phyloP scores from a whole-genome alignment of 2,329 filamentous ascomycete genomes.

The Aspergillus versicolor region DNA sequence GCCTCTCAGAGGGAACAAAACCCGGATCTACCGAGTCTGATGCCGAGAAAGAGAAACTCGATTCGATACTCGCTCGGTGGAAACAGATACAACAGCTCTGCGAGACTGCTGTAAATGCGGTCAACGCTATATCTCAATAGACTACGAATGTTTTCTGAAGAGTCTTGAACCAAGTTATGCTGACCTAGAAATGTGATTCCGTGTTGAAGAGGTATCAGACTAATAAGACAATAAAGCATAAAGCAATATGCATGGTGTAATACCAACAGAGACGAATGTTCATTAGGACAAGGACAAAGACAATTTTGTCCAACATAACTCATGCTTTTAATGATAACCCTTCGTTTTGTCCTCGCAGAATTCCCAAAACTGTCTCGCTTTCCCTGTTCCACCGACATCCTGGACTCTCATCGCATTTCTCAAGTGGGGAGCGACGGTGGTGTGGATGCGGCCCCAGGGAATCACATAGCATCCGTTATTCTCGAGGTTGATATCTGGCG shows the following conservation, averaged over 20 bases:
- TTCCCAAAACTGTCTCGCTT: slow-evolving; percentile 7
- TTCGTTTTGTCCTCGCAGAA: slow-evolving; percentile 11
- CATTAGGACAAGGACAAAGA: not conserved
- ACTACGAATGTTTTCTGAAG: not conserved
- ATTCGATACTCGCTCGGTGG: slow-evolving; percentile 29
- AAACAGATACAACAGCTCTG: slow-evolving; percentile 32
- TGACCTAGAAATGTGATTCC: not conserved
- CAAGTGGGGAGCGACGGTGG: slow-evolving; percentile 6
- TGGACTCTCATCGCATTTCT: slow-evolving; percentile 2
- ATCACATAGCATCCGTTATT: slow-evolving; percentile 14
- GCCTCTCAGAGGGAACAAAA: slow-evolving; percentile 6
- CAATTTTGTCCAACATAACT: not conserved
- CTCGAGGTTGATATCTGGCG: slow-evolving; percentile 3
- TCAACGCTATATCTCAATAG: slow-evolving; percentile 2
- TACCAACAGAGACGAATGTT: not conserved
- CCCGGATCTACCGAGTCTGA: not conserved
- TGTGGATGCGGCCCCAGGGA: slow-evolving; percentile 11
- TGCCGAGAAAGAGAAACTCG: slow-evolving; percentile 15
- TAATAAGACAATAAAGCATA: not conserved
- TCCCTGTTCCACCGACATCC: slow-evolving; percentile 7
- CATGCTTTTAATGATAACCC: slow-evolving; percentile 1
- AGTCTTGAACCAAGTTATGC: not conserved
- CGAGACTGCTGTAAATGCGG: slow-evolving; percentile 20
- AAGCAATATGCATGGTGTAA: not conserved
- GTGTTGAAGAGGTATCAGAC: not conserved